phyloP scores from a whole-genome alignment of 1,284 basidiomycete species.

The Wolfiporia cocos region DNA sequence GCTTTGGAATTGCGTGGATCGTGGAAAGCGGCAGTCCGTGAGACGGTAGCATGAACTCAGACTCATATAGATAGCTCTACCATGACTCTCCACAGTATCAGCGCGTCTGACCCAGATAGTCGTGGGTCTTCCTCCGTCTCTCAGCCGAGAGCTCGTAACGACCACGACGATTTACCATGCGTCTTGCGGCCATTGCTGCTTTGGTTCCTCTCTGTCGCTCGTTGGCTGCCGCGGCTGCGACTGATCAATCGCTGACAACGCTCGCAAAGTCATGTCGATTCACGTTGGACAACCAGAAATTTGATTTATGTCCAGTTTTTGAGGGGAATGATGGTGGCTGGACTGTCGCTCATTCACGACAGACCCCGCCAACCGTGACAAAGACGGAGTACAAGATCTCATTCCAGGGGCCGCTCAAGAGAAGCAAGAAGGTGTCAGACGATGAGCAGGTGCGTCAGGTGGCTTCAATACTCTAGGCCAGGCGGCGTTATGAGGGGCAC shows the following conservation, averaged over 20 bases:
- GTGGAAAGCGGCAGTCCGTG: constrained; percentile 5
- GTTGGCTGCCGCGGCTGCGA: constrained; percentile 6
- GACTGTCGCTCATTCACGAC: constrained; percentile 16
- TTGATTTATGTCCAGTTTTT: constrained; percentile 27
- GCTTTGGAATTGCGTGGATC: neutral
- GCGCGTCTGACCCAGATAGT: neutral
- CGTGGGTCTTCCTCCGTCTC: constrained; percentile 1
- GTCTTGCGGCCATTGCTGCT: constrained; percentile 1
- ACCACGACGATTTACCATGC: constrained; percentile 5
- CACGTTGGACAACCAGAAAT: constrained; percentile 17
- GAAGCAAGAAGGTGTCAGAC: constrained; percentile 14
- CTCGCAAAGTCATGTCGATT: constrained; percentile 24
- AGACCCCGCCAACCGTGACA: constrained; percentile 27
- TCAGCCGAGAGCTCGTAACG: constrained; percentile 2
- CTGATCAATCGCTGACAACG: constrained; percentile 11
- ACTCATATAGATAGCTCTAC: neutral
- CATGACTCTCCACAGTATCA: constrained; percentile 3
- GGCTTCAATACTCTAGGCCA: neutral
- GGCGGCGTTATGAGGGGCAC: neutral
- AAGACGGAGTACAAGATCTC: constrained; percentile 25
- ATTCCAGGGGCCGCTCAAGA: constrained; percentile 21
- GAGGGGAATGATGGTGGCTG: constrained; percentile 16
- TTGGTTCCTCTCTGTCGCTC: constrained; percentile 1
- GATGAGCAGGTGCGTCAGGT: constrained; percentile 22
- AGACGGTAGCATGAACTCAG: neutral